Conservation (phyloP, 495 filamentous ascomycete genomes). For the Podospora tetraspora region DNA sequence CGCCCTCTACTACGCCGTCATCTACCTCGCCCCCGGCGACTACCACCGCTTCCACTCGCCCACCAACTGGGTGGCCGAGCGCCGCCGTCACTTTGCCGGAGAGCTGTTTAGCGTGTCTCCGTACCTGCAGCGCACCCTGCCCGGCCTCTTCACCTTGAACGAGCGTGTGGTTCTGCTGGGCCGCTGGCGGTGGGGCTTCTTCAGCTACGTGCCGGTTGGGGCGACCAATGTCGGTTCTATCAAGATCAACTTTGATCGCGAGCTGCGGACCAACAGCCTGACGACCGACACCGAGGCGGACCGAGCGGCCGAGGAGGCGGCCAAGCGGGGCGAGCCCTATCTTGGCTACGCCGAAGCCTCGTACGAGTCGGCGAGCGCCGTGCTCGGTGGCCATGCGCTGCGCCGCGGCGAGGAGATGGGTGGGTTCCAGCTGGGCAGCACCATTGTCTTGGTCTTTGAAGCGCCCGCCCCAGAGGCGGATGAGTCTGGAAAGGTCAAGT, state of each 20-base stretch:
- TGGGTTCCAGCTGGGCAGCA: conserved; percentile 93
- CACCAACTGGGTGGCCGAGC: conserved; percentile 86
- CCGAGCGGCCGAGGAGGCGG: conserved; percentile 69
- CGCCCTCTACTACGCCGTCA: conserved; percentile 86
- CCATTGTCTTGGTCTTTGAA: conserved; percentile 95
- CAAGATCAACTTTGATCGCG: conserved; percentile 93
- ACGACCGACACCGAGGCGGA: conserved; percentile 86
- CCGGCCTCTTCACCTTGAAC: conserved; percentile 92
- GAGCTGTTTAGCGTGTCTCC: conserved; percentile 94
- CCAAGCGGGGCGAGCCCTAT: conserved; percentile 70
- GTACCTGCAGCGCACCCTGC: conserved; percentile 84
- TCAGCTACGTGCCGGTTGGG: conserved; percentile 90
- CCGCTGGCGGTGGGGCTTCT: conserved; percentile 95
- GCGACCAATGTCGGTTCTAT: conserved; percentile 99
- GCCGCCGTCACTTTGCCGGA: conserved; percentile 89
- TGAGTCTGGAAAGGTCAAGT: conserved; percentile 56
- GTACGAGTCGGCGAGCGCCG: conserved; percentile 68
- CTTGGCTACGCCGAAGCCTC: conserved; percentile 85
- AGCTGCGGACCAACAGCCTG: conserved; percentile 87
- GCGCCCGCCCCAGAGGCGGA: conserved; percentile 67
- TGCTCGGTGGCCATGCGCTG: conserved; percentile 78
- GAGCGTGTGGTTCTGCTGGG: conserved; percentile 92
- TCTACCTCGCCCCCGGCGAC: conserved; percentile 97
- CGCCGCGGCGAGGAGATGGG: conserved; percentile 93
- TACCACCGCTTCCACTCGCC: conserved; percentile 99